These are phyloP conservation scores for Rhodamnia rubescens DNA, from an alignment of 345 rosid species.

Conservation along the genomic window DNA sequence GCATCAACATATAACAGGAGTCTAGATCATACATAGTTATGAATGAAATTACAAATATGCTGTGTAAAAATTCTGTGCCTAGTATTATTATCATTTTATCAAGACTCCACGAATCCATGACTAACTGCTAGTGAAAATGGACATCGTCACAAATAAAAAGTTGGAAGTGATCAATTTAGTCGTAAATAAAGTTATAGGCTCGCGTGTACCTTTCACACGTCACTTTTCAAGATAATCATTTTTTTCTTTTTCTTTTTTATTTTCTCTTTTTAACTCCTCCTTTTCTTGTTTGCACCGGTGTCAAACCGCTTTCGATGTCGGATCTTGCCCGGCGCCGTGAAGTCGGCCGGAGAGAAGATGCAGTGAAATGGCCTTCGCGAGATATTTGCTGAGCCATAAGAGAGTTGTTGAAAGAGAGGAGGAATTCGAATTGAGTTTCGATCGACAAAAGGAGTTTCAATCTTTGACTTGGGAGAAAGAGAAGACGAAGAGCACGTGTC, in stretches of 20 bases:
- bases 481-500: background rate
- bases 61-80: too few relatives aligned
- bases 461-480: background rate
- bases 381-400: background rate
- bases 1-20: too few relatives aligned
- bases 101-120: too few relatives aligned
- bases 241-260: accelerated
- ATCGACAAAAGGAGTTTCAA: background rate
- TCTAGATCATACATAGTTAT: too few relatives aligned
- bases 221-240: background rate
- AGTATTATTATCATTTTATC: too few relatives aligned
- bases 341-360: background rate
- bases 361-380: background rate
- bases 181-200: accelerated
- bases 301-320: background rate
- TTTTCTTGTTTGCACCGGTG: background rate
- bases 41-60: too few relatives aligned
- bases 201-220: accelerated
- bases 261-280: background rate
- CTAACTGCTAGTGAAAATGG: too few relatives aligned
- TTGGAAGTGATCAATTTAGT: background rate
- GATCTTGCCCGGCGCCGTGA: background rate
- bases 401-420: background rate
- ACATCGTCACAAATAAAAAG: too few relatives aligned
- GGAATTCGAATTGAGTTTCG: background rate